Evolutionary conservation across 2,329 filamentous ascomycete species (phyloP).

Genomic region (Dactylonectria macrodidyma): DNA sequence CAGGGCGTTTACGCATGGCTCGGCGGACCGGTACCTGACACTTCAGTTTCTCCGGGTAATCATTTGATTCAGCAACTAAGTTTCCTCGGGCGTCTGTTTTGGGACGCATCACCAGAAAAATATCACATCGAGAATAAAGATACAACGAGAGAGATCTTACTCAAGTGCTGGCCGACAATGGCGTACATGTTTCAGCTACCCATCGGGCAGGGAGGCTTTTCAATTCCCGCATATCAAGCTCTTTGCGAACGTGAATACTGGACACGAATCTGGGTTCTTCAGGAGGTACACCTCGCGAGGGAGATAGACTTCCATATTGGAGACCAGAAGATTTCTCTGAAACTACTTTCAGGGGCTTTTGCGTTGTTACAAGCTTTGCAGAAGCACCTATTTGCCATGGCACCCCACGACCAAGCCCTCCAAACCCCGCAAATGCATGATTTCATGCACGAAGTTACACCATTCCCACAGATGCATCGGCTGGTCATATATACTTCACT

Average conservation of each 20-base stretch:
- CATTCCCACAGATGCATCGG: slow-evolving; percentile 12
- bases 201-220: slow-evolving; percentile 1
- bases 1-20: slow-evolving; percentile 9
- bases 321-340: background rate
- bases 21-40: background rate
- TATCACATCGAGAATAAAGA: background rate
- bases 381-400: background rate
- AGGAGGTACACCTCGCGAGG: slow-evolving; percentile 8
- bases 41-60: background rate
- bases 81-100: background rate
- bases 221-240: background rate
- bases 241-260: slow-evolving; percentile 9
- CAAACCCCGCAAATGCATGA: background rate
- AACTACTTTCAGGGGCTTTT: background rate
- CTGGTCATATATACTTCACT: slow-evolving; percentile 3
- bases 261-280: slow-evolving; percentile 8
- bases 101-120: background rate
- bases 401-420: background rate
- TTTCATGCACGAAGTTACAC: background rate
- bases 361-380: slow-evolving; percentile 10
- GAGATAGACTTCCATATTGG: slow-evolving; percentile 8
- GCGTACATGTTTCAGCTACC: background rate
- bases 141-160: background rate
- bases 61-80: background rate
- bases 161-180: background rate